These are phyloP conservation scores for Gliomastix tumulicola DNA, from an alignment of 2,329 filamentous ascomycete genomes.

Conservation along the genomic window DNA sequence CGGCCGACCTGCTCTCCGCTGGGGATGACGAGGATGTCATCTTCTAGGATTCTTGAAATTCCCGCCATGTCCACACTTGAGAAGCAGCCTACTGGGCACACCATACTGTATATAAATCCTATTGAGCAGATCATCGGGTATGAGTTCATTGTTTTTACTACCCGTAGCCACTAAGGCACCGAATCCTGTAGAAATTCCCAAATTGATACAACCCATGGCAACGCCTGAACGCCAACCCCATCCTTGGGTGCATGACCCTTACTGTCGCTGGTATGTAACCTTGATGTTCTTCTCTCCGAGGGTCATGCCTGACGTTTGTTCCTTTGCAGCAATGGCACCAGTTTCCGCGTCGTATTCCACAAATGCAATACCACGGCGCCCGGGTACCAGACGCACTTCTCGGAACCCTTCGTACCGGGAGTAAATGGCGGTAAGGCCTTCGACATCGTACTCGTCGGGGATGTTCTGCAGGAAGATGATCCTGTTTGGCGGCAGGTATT, in stretches of 20 bases:
- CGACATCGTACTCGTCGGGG: constrained; percentile 78
- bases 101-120: too few relatives aligned
- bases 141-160: too few relatives aligned
- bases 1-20: constrained; percentile 63
- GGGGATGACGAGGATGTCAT: constrained; percentile 82
- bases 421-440: constrained; percentile 74
- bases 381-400: constrained; percentile 84
- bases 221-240: too few relatives aligned
- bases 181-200: too few relatives aligned
- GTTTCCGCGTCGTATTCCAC: constrained; percentile 91
- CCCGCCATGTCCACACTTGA: too few relatives aligned
- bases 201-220: too few relatives aligned
- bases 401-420: constrained; percentile 87
- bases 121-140: too few relatives aligned
- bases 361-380: constrained; percentile 83
- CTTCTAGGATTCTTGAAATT: too few relatives aligned
- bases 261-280: constrained; percentile 94
- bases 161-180: too few relatives aligned
- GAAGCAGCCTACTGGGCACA: too few relatives aligned
- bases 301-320: constrained; percentile 80
- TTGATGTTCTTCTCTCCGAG: constrained; percentile 76
- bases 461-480: constrained; percentile 91
- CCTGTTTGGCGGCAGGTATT: constrained; percentile 96
- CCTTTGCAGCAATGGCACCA: constrained; percentile 87
- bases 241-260: too few relatives aligned